Evolutionary conservation across 1,284 basidiomycete genomes (phyloP), one percentile per base, ranked within the genome.

Genomic region (Cutaneotrichosporon mucoides): DNA sequence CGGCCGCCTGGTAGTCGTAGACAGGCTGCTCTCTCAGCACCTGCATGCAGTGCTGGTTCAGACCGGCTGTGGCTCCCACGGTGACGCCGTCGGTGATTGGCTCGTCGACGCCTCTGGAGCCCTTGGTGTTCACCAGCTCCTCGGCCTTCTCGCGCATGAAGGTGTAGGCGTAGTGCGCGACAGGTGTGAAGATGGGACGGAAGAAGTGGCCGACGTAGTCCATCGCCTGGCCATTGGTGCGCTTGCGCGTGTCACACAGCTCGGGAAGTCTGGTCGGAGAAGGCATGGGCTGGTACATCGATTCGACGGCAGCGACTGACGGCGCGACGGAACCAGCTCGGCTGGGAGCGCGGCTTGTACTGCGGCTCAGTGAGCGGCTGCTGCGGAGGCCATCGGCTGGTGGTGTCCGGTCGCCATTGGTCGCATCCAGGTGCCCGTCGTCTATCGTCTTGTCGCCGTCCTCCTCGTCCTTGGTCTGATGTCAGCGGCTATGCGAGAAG

Each of bases 181-280:
- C 44, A 1, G 71, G 71, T 1, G 60, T 61, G 61, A 72, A 71
- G 15, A 76, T 60, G 0, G 68, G 68, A 36, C 63, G 59, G n/a
- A 76, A 64, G 73, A 73, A 76, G 11, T 35, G 12, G 6, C 66
- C 67, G 43, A 76, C 34, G 35, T 66, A 60, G 47, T 68, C 68
- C 48, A 67, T 59, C 10, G 72, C 74, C 50, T 66, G 55, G 13
- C 72, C 74, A 33, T 64, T 62, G 5, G 70, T 68, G 40, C 59
- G 58, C 15, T 49, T 40, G 16, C 37, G 42, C n/a, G 33, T 34
- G 3, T 56, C 12, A 2, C 24, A 34, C 6, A 58, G 50, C 11
- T 43, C 41, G 0, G 53, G 52, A 13, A 61, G 58, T 7, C 34
- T 42, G 6, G 36, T 5, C n/a, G 46, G 33, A 11, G 24, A 7